These are phyloP conservation scores for Myxozyma neglecta DNA, from an alignment of 805 yeast species.

Conservation along the genomic window DNA sequence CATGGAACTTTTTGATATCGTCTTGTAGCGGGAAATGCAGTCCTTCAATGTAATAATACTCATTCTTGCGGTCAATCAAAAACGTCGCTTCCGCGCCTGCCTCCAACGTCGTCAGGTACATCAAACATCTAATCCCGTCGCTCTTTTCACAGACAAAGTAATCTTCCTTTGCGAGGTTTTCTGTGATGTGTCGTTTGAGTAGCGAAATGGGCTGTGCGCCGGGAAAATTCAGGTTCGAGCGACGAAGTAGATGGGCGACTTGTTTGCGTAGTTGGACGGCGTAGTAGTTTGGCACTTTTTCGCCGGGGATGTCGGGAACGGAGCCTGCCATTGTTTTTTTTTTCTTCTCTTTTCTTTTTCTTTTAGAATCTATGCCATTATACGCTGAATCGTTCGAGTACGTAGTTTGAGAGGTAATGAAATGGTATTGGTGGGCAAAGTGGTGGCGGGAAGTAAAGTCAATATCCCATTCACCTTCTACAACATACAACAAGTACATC, in stretches of 20 bases:
- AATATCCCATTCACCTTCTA: too few relatives aligned
- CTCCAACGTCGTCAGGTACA: constrained; percentile 58
- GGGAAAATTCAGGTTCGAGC: constrained; percentile 64
- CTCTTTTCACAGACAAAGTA: constrained; percentile 94
- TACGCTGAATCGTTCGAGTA: too few relatives aligned
- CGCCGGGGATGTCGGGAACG: constrained; percentile 87
- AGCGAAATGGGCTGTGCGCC: constrained; percentile 90
- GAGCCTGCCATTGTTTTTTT: constrained; percentile 17
- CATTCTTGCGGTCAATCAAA: constrained; percentile 83
- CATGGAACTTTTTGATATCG: constrained; percentile 62
- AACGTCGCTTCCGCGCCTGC: constrained; percentile 85
- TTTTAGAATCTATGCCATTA: too few relatives aligned
- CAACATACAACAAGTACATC: too few relatives aligned
- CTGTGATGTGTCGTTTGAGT: constrained; percentile 65
- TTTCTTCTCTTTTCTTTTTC: too few relatives aligned
- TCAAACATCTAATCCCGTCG: constrained; percentile 85
- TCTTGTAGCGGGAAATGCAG: constrained; percentile 73
- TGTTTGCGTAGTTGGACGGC: constrained; percentile 65
- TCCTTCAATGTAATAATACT: constrained; percentile 70
- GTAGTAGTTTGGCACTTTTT: constrained; percentile 68
- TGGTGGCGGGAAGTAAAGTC: neutral
- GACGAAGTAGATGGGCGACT: constrained; percentile 62
- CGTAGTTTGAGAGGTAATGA: too few relatives aligned
- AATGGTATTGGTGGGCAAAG: too few relatives aligned
- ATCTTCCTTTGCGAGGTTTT: constrained; percentile 65